These are phyloP conservation scores for Ceratocystiopsis brevicomis DNA, from an alignment of 2,329 filamentous ascomycete genomes.

Conservation along the genomic window DNA sequence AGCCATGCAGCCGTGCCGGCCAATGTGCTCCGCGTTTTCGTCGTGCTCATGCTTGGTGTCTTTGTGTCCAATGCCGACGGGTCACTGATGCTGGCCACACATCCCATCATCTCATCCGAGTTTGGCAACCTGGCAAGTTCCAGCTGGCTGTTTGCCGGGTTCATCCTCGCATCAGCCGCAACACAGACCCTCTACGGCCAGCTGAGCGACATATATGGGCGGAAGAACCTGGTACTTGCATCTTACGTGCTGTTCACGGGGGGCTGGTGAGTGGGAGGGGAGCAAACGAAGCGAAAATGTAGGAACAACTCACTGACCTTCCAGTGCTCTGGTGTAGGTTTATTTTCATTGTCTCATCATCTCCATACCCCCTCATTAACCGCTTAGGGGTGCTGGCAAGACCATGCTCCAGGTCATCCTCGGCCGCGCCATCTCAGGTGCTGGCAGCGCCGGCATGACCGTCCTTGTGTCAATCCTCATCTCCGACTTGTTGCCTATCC, in stretches of 20 bases:
- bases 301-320: background rate
- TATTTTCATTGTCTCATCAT: background rate
- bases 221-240: constrained; percentile 28
- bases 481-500: constrained; percentile 31
- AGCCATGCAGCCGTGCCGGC: background rate
- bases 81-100: constrained; percentile 47
- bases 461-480: constrained; percentile 32
- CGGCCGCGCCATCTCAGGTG: constrained; percentile 31
- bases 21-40: constrained; percentile 2
- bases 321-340: constrained; percentile 14
- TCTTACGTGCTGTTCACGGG: constrained; percentile 31
- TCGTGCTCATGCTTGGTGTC: constrained; percentile 23
- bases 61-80: constrained; percentile 48
- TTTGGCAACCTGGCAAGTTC: constrained; percentile 37
- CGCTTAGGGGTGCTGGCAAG: constrained; percentile 21
- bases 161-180: constrained; percentile 29
- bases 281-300: too few species aligned
- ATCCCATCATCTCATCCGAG: constrained; percentile 41
- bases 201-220: constrained; percentile 37
- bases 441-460: constrained; percentile 31
- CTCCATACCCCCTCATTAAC: background rate
- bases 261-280: constrained; percentile 22
- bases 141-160: constrained; percentile 37
- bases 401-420: constrained; percentile 29
- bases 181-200: constrained; percentile 37